Percentiles rank a stretch among this genome's conserved stretches.
Conservation (phyloP, 176 grass and related monocot genomes). For the Hsuehochloa calcarea region DNA sequence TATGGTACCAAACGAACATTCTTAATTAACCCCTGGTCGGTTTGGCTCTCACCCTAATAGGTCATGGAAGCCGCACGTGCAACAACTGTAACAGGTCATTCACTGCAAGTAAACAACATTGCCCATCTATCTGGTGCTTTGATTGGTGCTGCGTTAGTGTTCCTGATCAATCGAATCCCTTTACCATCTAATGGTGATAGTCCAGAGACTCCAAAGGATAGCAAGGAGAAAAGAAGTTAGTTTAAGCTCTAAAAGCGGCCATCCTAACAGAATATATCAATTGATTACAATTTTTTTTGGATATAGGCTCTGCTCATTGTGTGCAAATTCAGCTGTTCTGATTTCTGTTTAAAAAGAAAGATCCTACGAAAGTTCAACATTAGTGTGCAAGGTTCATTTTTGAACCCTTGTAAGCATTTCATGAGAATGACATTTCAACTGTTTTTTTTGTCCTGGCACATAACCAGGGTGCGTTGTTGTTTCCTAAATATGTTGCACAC, state of each 20-base stretch:
- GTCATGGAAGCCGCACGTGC: conserved; percentile 94
- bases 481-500: not conserved
- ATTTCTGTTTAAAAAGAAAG: conserved; percentile 22
- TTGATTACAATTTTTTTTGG: conserved; percentile 16
- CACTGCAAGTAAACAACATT: conserved; percentile 82
- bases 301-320: not conserved
- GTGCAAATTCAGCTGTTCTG: not conserved
- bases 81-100: conserved; percentile 50
- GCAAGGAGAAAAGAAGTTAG: conserved; percentile 60
- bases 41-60: conserved; percentile 37
- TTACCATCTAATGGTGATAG: conserved; percentile 44
- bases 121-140: conserved; percentile 96
- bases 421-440: not conserved
- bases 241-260: not conserved
- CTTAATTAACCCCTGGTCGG: conserved; percentile 26
- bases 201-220: conserved; percentile 35
- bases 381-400: not conserved
- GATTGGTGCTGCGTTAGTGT: conserved; percentile 78
- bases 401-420: conserved; percentile 2
- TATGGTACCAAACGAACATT: not conserved
- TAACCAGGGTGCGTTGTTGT: too few species aligned
- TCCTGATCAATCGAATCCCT: conserved; percentile 64
- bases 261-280: conserved; percentile 26
- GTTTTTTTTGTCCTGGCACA: not conserved
- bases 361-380: not conserved